Percentiles rank a stretch among this genome's conserved stretches.
Evolutionary conservation across 108 stramenopile species (phyloP).

Genomic region (Parmales sp.): DNA sequence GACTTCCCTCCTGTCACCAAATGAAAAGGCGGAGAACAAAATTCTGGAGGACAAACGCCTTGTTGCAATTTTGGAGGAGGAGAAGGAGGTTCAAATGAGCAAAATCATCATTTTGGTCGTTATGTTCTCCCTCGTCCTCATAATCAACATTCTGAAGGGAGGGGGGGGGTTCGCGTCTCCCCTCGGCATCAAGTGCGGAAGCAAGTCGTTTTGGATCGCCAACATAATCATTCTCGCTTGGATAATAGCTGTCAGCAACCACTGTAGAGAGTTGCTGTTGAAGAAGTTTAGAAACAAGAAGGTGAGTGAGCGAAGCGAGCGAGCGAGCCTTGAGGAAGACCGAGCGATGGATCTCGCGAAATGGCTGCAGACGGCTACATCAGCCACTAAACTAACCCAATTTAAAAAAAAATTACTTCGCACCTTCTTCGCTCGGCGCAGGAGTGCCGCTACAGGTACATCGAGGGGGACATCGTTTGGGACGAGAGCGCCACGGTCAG

Average conservation of each 20-base stretch:
- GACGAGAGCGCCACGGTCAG: constrained; percentile 59
- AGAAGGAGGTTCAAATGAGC: constrained; percentile 24
- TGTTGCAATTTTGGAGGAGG: constrained; percentile 44
- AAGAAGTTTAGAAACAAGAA: too few species aligned
- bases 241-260: constrained; percentile 52
- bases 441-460: constrained; percentile 69
- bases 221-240: constrained; percentile 59
- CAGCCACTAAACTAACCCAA: too few species aligned
- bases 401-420: too few species aligned
- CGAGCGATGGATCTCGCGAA: too few species aligned
- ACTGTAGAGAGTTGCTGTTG: constrained; percentile 61
- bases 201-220: constrained; percentile 69
- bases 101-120: constrained; percentile 54
- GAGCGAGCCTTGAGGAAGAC: too few species aligned
- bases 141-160: constrained; percentile 80
- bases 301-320: too few species aligned
- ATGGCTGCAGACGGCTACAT: too few species aligned
- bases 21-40: constrained; percentile 13
- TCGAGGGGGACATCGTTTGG: constrained; percentile 90
- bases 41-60: constrained; percentile 52
- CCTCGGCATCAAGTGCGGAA: constrained; percentile 84
- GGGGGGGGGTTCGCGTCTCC: constrained; percentile 78
- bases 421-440: too few species aligned
- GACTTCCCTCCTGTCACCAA: background rate
- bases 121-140: constrained; percentile 66